phyloP scores from a whole-genome alignment of 1,284 basidiomycete genomes.

The Irpex lacteus region DNA sequence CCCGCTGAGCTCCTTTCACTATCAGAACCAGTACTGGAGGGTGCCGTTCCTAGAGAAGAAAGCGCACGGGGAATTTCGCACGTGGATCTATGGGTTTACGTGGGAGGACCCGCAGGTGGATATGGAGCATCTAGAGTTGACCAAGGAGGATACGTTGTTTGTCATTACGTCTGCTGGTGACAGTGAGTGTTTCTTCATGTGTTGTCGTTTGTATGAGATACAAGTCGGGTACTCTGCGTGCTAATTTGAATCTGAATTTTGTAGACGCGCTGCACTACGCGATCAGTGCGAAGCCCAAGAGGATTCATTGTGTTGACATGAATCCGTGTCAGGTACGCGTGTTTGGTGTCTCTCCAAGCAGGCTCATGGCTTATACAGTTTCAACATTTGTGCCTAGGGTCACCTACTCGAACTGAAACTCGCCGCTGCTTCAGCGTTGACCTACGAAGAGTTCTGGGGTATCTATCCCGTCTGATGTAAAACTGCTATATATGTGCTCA shows the following conservation, averaged over 20 bases:
- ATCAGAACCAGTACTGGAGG: conserved; percentile 67
- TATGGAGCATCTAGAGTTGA: conserved; percentile 65
- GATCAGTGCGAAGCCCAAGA: conserved; percentile 57
- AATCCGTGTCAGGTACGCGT: conserved; percentile 44
- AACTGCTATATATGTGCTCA: neutral
- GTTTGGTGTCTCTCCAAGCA: neutral
- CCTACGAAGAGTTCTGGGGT: conserved; percentile 68
- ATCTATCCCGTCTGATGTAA: neutral
- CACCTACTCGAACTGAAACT: conserved; percentile 82
- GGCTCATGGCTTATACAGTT: neutral
- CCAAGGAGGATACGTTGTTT: conserved; percentile 65
- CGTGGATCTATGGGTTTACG: conserved; percentile 74
- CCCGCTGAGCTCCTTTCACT: conserved; percentile 75
- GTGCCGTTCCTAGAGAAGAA: conserved; percentile 78
- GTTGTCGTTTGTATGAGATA: neutral
- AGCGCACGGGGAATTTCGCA: conserved; percentile 75
- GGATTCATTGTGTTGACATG: conserved; percentile 79
- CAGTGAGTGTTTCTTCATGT: conserved; percentile 28
- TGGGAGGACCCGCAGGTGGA: conserved; percentile 79
- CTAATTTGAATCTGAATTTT: too few relatives aligned
- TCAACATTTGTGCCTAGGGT: conserved; percentile 49
- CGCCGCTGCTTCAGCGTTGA: conserved; percentile 60
- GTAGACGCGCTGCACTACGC: conserved; percentile 75
- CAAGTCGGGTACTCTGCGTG: neutral
- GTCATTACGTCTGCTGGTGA: conserved; percentile 82